Conservation (phyloP, 441 rosid genomes). For the Pelargonium citronellum region DNA sequence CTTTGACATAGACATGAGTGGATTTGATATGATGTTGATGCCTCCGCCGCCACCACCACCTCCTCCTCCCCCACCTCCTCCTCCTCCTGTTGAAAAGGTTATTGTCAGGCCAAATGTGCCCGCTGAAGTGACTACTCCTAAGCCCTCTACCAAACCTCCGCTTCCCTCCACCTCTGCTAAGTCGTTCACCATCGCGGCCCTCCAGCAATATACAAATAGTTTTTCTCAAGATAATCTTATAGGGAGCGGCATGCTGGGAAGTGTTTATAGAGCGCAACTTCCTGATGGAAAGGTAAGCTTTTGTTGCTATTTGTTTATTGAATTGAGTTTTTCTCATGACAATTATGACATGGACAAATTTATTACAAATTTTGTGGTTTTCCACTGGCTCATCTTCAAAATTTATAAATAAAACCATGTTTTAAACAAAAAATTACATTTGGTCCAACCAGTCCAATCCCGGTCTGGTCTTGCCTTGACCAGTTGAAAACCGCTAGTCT, state of each 20-base stretch:
- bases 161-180: slow-evolving; percentile 37
- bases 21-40: slow-evolving; percentile 16
- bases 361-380: neutral
- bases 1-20: slow-evolving; percentile 25
- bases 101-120: slow-evolving; percentile 27
- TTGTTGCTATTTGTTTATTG: slow-evolving; percentile 5
- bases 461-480: too few relatives aligned
- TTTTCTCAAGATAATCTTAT: slow-evolving; percentile 86
- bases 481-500: too few relatives aligned
- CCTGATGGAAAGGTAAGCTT: slow-evolving; percentile 68
- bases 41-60: slow-evolving; percentile 27
- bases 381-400: neutral
- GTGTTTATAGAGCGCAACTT: slow-evolving; percentile 80
- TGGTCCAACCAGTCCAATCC: too few relatives aligned
- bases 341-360: neutral
- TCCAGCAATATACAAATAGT: slow-evolving; percentile 93
- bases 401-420: too few relatives aligned
- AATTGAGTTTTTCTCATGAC: neutral
- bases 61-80: slow-evolving; percentile 38
- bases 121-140: slow-evolving; percentile 23
- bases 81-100: slow-evolving; percentile 32
- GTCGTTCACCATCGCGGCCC: slow-evolving; percentile 70
- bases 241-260: slow-evolving; percentile 91
- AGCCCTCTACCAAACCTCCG: slow-evolving; percentile 33
- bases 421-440: too few relatives aligned